Evolutionary conservation across 345 rosid genomes (phyloP), one percentile per base, ranked within the genome.

Genomic region (Limnanthes douglasii): DNA sequence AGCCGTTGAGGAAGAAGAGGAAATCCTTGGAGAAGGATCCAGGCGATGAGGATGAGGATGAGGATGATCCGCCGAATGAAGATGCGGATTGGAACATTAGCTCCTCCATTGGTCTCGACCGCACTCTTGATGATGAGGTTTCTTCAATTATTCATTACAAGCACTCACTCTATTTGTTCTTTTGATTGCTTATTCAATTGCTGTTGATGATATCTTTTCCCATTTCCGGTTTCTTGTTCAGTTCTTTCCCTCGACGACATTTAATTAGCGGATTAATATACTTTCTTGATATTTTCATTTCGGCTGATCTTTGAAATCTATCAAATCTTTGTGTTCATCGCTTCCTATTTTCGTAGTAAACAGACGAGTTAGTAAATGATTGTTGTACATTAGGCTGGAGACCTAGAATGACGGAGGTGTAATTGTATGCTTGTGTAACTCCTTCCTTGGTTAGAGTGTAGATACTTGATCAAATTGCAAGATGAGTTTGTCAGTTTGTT

Each of bases 41-140:
- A 2, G 59, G 50, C 11, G 66, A 65, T 6, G 72, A 44, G 18
- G 68, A 33, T 6, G 73, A 33, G 3, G 66, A 31, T 0, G 60
- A 39, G 6, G 58, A 37, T 19, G 39, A 24, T 13, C 37, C 25
- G 12, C 41, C 11, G 25, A 46, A 54, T 36, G 50, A 43, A 24
- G 50, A 17, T 10, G 81, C 62, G 40, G 86, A 45, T n/a, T 86
- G 84, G 86, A 72, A 69, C 16, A 78, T 86, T 39, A 64, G 71
- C 54, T 66, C 86, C 8, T 75, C 72, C 11, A 61, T 86, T 34
- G 92, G 96, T 14, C 60, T 72, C 42, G 96, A 86, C 35, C 59
- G 54, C 14, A 86, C 96, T 31, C 75, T 86, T 9, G 96, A 86
- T 39, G 40, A 68, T 5, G 94, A 86, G 94, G 94, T 78, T 29